Conservation (phyloP, 768 basidiomycete species). For the Rhodotorula diobovata region DNA sequence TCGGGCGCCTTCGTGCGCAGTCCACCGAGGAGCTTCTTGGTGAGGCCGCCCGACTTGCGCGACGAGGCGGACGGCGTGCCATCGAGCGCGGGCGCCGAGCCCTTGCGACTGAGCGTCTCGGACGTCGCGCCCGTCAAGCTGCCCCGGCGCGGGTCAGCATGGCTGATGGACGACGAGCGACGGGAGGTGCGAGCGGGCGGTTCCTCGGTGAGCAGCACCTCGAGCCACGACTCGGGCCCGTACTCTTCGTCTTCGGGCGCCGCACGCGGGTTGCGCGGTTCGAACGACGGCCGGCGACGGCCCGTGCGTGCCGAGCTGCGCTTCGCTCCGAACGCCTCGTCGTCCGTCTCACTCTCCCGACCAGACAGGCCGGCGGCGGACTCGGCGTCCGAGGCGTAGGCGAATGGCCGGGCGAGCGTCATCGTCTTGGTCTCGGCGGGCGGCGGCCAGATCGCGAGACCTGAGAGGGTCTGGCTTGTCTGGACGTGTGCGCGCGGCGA, state of each 20-base stretch:
- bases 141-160: constrained; percentile 12
- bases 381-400: not conserved
- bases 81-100: not conserved
- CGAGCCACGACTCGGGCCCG: constrained; percentile 19
- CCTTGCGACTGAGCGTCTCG: not conserved
- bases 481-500: not conserved
- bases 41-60: not conserved
- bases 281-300: not conserved
- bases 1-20: not conserved
- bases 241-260: constrained; percentile 8
- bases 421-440: constrained; percentile 14
- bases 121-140: not conserved
- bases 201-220: constrained; percentile 25
- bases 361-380: not conserved
- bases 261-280: constrained; percentile 20
- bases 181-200: not conserved
- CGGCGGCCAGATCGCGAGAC: constrained; percentile 9
- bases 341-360: not conserved
- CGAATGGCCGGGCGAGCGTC: not conserved
- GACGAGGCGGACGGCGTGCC: not conserved
- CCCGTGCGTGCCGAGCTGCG: not conserved
- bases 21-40: constrained; percentile 14
- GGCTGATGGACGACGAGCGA: not conserved
- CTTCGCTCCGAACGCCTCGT: not conserved
- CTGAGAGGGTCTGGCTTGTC: not conserved